Conservation (phyloP, 2,329 filamentous ascomycete species). For the Cladosporium sphaerospermum region DNA sequence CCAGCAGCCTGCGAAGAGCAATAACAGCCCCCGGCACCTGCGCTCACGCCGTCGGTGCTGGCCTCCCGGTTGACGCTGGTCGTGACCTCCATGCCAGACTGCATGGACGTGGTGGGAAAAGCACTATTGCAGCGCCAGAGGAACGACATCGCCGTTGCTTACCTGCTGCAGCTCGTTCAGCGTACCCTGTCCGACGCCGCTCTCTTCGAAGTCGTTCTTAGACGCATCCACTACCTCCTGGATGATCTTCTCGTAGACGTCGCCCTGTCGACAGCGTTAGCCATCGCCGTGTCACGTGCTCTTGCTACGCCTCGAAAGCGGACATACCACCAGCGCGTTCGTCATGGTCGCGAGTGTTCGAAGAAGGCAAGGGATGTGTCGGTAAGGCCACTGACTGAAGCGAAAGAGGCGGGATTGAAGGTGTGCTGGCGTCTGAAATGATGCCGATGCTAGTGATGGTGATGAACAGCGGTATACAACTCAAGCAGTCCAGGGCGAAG, state of each 20-base stretch:
- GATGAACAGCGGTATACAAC: neutral
- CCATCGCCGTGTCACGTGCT: conserved; percentile 1
- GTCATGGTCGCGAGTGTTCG: conserved; percentile 18
- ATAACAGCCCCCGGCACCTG: neutral
- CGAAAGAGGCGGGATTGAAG: neutral
- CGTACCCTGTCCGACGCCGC: conserved; percentile 80
- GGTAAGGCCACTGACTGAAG: neutral
- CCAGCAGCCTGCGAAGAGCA: conserved; percentile 3
- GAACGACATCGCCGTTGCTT: conserved; percentile 30
- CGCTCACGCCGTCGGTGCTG: neutral
- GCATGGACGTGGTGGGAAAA: neutral
- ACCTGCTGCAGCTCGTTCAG: conserved; percentile 84
- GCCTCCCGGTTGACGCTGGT: neutral
- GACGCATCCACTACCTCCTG: conserved; percentile 61
- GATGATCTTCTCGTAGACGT: conserved; percentile 86
- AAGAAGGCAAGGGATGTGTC: neutral
- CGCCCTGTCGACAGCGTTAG: conserved; percentile 46
- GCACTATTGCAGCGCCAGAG: conserved; percentile 13
- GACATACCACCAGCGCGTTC: conserved; percentile 25
- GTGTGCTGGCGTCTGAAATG: neutral
- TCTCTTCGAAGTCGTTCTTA: conserved; percentile 93
- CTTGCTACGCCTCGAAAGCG: neutral
- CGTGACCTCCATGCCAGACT: neutral
- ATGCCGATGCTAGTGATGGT: neutral
- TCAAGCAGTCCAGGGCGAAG: neutral